These are phyloP conservation scores for Vaccinium vitisidaea DNA, from an alignment of 148 eudicot species.

Conservation along the genomic window DNA sequence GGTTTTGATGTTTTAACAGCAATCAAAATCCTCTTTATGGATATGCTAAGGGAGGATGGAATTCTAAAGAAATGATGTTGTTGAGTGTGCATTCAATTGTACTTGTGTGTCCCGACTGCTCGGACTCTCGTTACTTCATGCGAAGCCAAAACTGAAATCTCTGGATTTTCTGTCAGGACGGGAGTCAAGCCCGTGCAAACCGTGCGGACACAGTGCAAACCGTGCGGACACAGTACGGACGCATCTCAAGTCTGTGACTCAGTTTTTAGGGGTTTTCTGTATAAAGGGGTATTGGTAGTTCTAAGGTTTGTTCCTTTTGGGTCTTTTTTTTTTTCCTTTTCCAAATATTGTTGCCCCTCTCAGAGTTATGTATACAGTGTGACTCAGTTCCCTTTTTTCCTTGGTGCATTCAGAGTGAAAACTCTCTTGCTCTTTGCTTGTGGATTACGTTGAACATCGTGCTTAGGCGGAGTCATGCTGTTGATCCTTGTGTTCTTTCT, in stretches of 20 bases:
- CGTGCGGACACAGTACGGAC: not conserved
- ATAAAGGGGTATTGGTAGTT: not conserved
- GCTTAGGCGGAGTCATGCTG: no score
- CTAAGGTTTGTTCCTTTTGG: not conserved
- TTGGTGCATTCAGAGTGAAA: no score
- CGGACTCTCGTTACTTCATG: no score
- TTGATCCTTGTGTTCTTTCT: not conserved
- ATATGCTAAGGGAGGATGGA: no score
- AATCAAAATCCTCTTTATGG: no score
- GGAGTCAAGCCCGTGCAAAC: not conserved
- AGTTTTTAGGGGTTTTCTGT: not conserved
- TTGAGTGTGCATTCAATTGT: not conserved
- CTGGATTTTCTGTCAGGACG: not conserved
- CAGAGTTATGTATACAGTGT: not conserved
- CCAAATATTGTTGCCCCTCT: not conserved
- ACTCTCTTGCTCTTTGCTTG: not conserved
- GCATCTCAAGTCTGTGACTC: not conserved
- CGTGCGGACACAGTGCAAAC: not conserved
- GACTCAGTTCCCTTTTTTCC: no score
- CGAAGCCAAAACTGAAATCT: no score
- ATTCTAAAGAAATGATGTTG: no score
- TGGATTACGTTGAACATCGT: no score
- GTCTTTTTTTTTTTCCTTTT: no score
- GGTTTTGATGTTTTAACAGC: no score
- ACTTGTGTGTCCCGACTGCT: not conserved